Evolutionary conservation across 306 rosid genomes (phyloP).

Genomic region (Prunus armeniaca): DNA sequence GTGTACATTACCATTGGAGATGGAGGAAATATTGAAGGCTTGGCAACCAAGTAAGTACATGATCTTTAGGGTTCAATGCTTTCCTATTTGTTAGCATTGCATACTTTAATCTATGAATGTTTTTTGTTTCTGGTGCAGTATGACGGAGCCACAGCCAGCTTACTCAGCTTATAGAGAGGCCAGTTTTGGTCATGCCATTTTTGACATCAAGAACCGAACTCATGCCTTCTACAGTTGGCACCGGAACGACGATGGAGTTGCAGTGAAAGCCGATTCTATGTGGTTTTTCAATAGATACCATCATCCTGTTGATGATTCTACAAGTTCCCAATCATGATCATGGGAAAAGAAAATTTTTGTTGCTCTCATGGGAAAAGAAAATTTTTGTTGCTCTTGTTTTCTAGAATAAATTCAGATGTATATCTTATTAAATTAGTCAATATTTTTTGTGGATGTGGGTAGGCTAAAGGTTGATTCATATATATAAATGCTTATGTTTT

Average conservation of each 20-base stretch:
- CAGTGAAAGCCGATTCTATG: conserved; percentile 58
- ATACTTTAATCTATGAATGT: conserved; percentile 1
- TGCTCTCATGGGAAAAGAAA: not conserved
- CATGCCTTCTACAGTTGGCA: conserved; percentile 70
- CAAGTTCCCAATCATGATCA: conserved; percentile 1
- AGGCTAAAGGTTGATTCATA: no score
- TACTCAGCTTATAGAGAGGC: conserved; percentile 72
- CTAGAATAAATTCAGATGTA: not conserved
- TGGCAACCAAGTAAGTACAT: conserved; percentile 51
- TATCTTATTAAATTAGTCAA: not conserved
- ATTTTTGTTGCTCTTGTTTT: not conserved
- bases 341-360: not conserved
- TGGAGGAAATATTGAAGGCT: conserved; percentile 83
- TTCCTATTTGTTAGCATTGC: not conserved
- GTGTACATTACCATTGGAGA: conserved; percentile 77
- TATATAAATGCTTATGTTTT: no score
- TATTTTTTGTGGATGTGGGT: not conserved
- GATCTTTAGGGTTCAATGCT: not conserved
- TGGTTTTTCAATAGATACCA: conserved; percentile 61
- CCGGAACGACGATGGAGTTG: conserved; percentile 56
- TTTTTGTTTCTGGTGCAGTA: conserved; percentile 28
- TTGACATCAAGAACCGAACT: conserved; percentile 65
- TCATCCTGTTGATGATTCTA: conserved; percentile 59
- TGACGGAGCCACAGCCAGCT: conserved; percentile 68
- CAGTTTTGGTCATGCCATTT: conserved; percentile 72